Conservation (phyloP, 495 filamentous ascomycete species). For the Hypoxylon intermedium region DNA sequence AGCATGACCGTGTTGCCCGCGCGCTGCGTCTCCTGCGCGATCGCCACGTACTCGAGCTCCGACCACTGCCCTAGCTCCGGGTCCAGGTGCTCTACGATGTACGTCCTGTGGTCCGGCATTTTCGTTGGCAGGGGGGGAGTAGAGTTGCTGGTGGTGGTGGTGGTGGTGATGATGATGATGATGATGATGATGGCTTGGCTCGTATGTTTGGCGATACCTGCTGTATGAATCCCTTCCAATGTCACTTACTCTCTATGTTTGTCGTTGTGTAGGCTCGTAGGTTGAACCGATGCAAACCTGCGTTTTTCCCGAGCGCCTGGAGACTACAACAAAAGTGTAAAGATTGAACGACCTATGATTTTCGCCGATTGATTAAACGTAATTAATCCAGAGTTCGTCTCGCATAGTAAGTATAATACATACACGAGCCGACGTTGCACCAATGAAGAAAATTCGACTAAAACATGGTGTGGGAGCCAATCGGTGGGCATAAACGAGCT, state of each 20-base stretch:
- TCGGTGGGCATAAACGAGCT: conserved; percentile 5
- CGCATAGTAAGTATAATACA: background rate
- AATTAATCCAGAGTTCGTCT: background rate
- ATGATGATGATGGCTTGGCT: too few species aligned
- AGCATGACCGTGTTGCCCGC: conserved; percentile 76
- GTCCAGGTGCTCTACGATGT: conserved; percentile 93
- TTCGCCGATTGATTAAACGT: too few species aligned
- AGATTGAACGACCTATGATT: too few species aligned
- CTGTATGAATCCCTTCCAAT: too few species aligned
- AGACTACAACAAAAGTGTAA: too few species aligned
- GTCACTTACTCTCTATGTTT: too few species aligned
- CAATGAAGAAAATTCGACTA: conserved; percentile 25
- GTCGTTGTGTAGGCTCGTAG: too few species aligned
- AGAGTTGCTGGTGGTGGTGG: too few species aligned
- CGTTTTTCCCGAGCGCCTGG: too few species aligned
- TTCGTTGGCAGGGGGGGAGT: background rate
- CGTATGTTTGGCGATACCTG: too few species aligned
- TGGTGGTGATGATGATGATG: too few species aligned
- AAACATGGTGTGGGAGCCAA: conserved; percentile 27
- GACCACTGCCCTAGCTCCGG: conserved; percentile 95
- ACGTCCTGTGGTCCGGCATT: conserved; percentile 61
- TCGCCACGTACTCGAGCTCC: conserved; percentile 84
- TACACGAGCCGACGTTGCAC: conserved; percentile 2
- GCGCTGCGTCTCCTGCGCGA: conserved; percentile 77
- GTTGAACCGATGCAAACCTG: too few species aligned